Conservation (phyloP, 2,329 filamentous ascomycete genomes). For the Penicillium janthinellum region DNA sequence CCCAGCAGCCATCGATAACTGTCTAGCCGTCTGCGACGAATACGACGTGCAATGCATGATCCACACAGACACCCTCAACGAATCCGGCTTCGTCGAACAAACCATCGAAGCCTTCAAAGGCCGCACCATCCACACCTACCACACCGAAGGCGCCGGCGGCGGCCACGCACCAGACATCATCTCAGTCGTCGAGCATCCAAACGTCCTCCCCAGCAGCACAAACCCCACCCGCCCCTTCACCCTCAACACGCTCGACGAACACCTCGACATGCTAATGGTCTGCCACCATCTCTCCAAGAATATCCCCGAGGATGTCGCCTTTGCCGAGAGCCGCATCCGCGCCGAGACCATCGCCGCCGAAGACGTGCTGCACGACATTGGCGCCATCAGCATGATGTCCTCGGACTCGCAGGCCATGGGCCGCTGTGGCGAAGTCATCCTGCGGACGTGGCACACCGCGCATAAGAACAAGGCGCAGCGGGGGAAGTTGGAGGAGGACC, state of each 20-base stretch:
- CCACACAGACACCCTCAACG: slow-evolving; percentile 94
- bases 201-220: slow-evolving; percentile 87
- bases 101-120: slow-evolving; percentile 83
- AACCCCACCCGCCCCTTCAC: slow-evolving; percentile 93
- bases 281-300: slow-evolving; percentile 92
- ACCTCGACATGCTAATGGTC: slow-evolving; percentile 98
- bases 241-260: slow-evolving; percentile 89
- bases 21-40: slow-evolving; percentile 82
- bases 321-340: slow-evolving; percentile 90
- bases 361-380: slow-evolving; percentile 91
- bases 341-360: slow-evolving; percentile 96
- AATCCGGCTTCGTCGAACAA: slow-evolving; percentile 94
- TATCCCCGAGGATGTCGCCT: slow-evolving; percentile 93
- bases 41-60: slow-evolving; percentile 91
- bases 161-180: slow-evolving; percentile 97
- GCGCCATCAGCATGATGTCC: slow-evolving; percentile 97
- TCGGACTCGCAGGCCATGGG: slow-evolving; percentile 97
- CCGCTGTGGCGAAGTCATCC: slow-evolving; percentile 87
- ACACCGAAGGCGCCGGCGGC: slow-evolving; percentile 92
- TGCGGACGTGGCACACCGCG: slow-evolving; percentile 94
- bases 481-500: slow-evolving; percentile 74
- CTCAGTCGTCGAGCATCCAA: slow-evolving; percentile 81
- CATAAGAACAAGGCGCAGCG: slow-evolving; percentile 94
- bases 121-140: slow-evolving; percentile 92
- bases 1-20: slow-evolving; percentile 86